These are phyloP conservation scores for Penicillium steckii DNA, from an alignment of 495 filamentous ascomycete genomes.

Conservation along the genomic window DNA sequence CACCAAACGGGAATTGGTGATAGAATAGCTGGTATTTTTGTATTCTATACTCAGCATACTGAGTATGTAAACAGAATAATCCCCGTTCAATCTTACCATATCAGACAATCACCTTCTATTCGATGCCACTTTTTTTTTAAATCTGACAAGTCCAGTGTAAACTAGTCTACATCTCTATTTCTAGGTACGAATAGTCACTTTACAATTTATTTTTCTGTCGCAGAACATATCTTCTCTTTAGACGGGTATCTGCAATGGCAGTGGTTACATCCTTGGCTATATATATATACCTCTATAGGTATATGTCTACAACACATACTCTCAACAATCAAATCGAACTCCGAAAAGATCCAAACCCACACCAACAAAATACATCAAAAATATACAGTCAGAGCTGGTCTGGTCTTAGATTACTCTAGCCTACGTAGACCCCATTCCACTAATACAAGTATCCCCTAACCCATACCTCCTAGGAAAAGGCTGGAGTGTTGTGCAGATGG, in stretches of 20 bases:
- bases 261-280: neutral
- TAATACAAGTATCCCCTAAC: neutral
- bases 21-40: neutral
- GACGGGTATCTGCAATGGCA: neutral
- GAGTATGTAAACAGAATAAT: too few relatives aligned
- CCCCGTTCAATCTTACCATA: neutral
- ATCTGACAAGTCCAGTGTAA: too few relatives aligned
- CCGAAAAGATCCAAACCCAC: neutral
- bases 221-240: neutral
- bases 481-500: conserved; percentile 1
- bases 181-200: too few relatives aligned
- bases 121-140: too few relatives aligned
- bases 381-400: neutral
- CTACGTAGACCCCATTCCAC: neutral
- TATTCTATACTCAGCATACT: too few relatives aligned
- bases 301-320: too few relatives aligned
- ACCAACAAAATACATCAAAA: neutral
- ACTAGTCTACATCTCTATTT: too few relatives aligned
- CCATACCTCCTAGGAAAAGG: neutral
- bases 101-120: too few relatives aligned
- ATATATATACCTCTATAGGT: neutral
- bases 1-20: neutral
- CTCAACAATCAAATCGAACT: neutral
- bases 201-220: too few relatives aligned
- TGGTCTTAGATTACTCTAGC: neutral